Conservation (phyloP, 1,139 yeast species). For the Debaryomyces sp. region DNA sequence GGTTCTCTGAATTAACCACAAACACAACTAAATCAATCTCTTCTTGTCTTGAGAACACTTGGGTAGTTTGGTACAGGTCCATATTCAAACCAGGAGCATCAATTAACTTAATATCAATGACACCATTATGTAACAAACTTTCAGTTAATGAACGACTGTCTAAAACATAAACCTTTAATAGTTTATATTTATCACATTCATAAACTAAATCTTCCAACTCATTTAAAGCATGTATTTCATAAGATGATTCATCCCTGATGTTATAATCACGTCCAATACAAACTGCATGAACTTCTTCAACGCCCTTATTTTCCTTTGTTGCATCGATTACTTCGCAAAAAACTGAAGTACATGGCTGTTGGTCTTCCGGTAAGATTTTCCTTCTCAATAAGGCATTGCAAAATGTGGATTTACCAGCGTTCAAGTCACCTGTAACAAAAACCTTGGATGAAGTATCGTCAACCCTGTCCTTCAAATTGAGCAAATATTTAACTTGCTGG, state of each 20-base stretch:
- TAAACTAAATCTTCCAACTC: constrained; percentile 72
- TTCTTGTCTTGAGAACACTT: constrained; percentile 93
- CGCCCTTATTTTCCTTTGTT: constrained; percentile 61
- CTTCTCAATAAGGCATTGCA: constrained; percentile 88
- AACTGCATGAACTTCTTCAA: constrained; percentile 96
- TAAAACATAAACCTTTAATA: constrained; percentile 79
- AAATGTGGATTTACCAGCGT: constrained; percentile 95
- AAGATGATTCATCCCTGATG: constrained; percentile 66
- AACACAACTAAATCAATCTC: constrained; percentile 96
- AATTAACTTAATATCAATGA: constrained; percentile 86
- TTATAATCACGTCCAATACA: constrained; percentile 61
- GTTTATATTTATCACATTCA: constrained; percentile 68
- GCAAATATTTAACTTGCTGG: constrained; percentile 66
- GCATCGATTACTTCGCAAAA: constrained; percentile 95
- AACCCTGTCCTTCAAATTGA: constrained; percentile 77
- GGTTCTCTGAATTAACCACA: constrained; percentile 96
- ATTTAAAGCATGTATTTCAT: constrained; percentile 53
- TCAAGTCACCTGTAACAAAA: constrained; percentile 93
- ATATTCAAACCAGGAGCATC: constrained; percentile 97
- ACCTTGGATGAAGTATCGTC: constrained; percentile 94
- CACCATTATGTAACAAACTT: constrained; percentile 83
- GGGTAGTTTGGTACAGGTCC: constrained; percentile 94
- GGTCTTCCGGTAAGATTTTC: constrained; percentile 87
- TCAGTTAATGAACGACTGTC: constrained; percentile 72
- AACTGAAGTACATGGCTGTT: constrained; percentile 96